Evolutionary conservation across 768 basidiomycete genomes (phyloP).

Genomic region (Phanerochaete carnosa): DNA sequence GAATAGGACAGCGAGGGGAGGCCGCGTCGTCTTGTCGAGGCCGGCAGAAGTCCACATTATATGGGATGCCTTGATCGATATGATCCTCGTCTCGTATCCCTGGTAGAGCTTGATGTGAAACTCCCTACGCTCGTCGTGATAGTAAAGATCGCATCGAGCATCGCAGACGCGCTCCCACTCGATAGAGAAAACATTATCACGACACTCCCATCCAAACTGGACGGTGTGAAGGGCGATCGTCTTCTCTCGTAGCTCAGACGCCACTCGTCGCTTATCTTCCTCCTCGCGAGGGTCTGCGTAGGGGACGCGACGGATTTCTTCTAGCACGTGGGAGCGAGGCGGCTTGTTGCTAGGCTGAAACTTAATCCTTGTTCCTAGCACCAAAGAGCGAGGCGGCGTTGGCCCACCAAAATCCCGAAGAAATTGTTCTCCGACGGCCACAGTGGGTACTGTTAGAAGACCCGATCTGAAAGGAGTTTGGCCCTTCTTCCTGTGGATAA

Average conservation of each 20-base stretch:
- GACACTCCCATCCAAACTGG: slow-evolving; percentile 60
- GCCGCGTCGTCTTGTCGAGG: slow-evolving; percentile 16
- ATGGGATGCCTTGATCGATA: slow-evolving; percentile 42
- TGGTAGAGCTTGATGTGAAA: slow-evolving; percentile 35
- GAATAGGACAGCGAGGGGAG: slow-evolving; percentile 23
- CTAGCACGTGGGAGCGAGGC: slow-evolving; percentile 29
- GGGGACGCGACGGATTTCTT: slow-evolving; percentile 30
- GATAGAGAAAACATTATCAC: slow-evolving; percentile 52
- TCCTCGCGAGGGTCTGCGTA: slow-evolving; percentile 38
- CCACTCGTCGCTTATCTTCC: slow-evolving; percentile 31
- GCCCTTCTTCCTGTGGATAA: background rate
- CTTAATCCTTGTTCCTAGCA: slow-evolving; percentile 26
- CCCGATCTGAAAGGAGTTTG: background rate
- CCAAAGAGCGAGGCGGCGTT: background rate
- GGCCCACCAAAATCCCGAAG: slow-evolving; percentile 13
- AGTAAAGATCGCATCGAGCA: slow-evolving; percentile 29
- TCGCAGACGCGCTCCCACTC: slow-evolving; percentile 46
- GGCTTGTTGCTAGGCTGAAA: slow-evolving; percentile 15
- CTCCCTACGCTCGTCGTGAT: slow-evolving; percentile 42
- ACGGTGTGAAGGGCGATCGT: slow-evolving; percentile 23
- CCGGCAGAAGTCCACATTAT: slow-evolving; percentile 37
- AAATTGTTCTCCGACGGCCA: slow-evolving; percentile 8
- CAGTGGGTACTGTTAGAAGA: slow-evolving; percentile 10
- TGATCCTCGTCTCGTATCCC: slow-evolving; percentile 19
- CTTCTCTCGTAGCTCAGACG: slow-evolving; percentile 5